A percentile compares a stretch with the other conserved stretches of the same genome.
These are phyloP conservation scores for Hypoxylon sp. DNA, from an alignment of 2,329 filamentous ascomycete genomes.

Conservation along the genomic window DNA sequence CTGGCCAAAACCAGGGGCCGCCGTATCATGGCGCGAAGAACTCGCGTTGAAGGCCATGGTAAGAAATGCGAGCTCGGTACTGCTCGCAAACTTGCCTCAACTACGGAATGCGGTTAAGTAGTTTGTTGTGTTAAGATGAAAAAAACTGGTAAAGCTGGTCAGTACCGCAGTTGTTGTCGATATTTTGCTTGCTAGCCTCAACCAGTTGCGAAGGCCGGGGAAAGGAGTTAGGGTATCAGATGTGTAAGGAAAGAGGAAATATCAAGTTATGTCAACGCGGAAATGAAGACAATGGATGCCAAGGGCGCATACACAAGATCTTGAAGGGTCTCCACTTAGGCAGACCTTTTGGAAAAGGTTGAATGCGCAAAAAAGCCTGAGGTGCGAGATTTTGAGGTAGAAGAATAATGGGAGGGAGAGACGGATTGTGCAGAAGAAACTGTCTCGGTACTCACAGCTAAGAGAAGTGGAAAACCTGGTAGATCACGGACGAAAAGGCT, in stretches of 20 bases:
- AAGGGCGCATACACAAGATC: neutral
- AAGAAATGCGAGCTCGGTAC: conserved; percentile 13
- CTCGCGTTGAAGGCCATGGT: conserved; percentile 64
- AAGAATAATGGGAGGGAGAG: neutral
- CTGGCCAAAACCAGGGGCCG: conserved; percentile 85
- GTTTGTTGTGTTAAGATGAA: conserved; percentile 5
- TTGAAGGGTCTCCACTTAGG: neutral
- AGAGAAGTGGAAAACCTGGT: conserved; percentile 42
- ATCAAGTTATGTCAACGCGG: neutral
- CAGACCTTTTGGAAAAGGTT: conserved; percentile 18
- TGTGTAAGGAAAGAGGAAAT: neutral
- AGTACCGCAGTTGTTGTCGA: neutral
- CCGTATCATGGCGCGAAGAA: conserved; percentile 69
- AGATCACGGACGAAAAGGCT: conserved; percentile 33
- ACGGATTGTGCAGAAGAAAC: neutral
- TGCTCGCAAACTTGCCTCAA: conserved; percentile 6
- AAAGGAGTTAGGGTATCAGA: neutral
- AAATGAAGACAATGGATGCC: neutral
- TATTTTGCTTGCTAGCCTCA: neutral
- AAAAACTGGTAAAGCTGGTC: conserved; percentile 1
- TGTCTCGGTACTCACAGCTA: conserved; percentile 44
- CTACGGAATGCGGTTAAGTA: conserved; percentile 8
- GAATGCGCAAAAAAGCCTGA: conserved; percentile 6
- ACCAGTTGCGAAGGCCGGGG: neutral
- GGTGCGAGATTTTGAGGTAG: neutral